A percentile compares a stretch with the other conserved stretches of the same genome.
Conservation (phyloP, 2,329 filamentous ascomycete species). For the Stagonosporopsis chrysanthemi region DNA sequence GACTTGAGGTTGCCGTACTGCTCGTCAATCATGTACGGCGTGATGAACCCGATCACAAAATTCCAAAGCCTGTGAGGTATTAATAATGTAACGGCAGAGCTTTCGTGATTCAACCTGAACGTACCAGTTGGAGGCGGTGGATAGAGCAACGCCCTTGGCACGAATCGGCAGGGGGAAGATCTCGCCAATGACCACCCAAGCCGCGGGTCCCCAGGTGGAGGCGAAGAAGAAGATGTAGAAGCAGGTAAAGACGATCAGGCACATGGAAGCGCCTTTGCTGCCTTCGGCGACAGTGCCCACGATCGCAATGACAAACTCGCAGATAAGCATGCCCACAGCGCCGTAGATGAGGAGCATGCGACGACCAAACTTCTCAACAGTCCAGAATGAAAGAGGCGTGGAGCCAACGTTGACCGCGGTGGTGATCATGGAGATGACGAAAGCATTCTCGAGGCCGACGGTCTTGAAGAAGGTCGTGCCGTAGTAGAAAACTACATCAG, state of each 20-base stretch:
- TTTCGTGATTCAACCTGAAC: not conserved
- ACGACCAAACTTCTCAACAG: conserved; percentile 82
- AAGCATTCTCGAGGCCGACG: conserved; percentile 76
- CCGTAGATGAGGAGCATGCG: conserved; percentile 81
- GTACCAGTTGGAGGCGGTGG: conserved; percentile 75
- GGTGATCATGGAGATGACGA: conserved; percentile 85
- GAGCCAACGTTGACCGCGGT: conserved; percentile 87
- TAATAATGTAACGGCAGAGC: not conserved
- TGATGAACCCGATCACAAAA: conserved; percentile 62
- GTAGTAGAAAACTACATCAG: conserved; percentile 50
- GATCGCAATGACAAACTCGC: conserved; percentile 87
- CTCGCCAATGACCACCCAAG: conserved; percentile 80
- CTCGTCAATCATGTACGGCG: conserved; percentile 73
- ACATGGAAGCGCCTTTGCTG: conserved; percentile 59
- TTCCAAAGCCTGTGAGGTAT: conserved; percentile 78
- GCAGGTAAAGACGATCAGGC: conserved; percentile 83
- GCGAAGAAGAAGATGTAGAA: conserved; percentile 96
- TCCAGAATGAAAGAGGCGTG: conserved; percentile 87
- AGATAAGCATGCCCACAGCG: conserved; percentile 81
- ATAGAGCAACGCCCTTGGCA: conserved; percentile 84
- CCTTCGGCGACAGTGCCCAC: conserved; percentile 53
- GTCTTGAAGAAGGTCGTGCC: conserved; percentile 85
- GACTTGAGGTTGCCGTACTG: conserved; percentile 70
- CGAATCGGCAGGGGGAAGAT: conserved; percentile 90
- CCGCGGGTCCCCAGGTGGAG: conserved; percentile 82